Base-by-base conservation (phyloP, 1,284 basidiomycete species). In the Irpex rosettiformis region DNA sequence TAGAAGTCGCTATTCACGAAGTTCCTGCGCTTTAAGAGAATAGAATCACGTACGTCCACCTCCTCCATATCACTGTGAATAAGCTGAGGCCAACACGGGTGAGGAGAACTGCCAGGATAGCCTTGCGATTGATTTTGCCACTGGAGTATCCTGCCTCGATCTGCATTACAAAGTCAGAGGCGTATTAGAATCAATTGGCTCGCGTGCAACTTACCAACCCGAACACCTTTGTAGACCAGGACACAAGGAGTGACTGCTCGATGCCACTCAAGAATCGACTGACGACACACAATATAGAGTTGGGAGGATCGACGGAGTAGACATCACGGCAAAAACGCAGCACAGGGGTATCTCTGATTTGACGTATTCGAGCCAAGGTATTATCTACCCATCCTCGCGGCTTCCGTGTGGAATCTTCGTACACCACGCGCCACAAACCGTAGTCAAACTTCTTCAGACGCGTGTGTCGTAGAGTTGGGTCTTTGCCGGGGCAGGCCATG, bases 341-440 rank as follows among this genome's bases (percentile, higher is more conserved):
- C 6, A 58, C 51, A 42, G 53, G 52, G 33, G 53, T 37, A 37
- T 55, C 52, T 16, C 42, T 45, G 53, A 58, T 22, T 5, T 53
- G 52, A 16, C 27, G 43, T 30, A 49, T 25, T 28, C 57, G 54
- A 22, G 40, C 49, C 42, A 24, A 13, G 8, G 30, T 13, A 21
- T 25, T 25, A n/a, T 55, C n/a, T 4, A 16, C 24, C 43, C 42
- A 51, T 11, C 24, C 18, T 45, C 13, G 7, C 24, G 52, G 21
- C 18, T 24, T n/a, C 52, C 52, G 52, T 27, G 43, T 6, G 11
- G 51, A 25, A 29, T 51, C 48, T 11, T 58, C 52, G 52, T 58
- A 58, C 24, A 58, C 40, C 40, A 58, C 18, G 1, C 57, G 57
- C 57, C 57, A 58, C 57, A 58, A 40, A 3, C 57, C 57, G 22